Conservation (phyloP, 768 basidiomycete genomes). For the Rhizopogon rudus region DNA sequence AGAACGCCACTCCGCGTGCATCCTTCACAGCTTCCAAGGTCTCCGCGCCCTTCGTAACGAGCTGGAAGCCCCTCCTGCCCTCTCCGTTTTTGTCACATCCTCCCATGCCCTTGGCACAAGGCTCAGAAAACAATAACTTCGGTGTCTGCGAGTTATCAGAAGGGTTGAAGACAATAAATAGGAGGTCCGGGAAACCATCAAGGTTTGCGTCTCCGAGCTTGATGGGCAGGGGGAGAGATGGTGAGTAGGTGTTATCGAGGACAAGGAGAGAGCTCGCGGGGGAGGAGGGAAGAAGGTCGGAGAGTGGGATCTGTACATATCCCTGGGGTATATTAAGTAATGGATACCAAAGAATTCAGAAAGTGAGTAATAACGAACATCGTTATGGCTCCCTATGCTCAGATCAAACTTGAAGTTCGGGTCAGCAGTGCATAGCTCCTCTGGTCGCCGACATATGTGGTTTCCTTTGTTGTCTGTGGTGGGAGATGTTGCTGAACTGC, state of each 20-base stretch:
- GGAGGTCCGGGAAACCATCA: constrained; percentile 90
- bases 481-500: constrained; percentile 50
- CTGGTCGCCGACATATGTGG: constrained; percentile 66
- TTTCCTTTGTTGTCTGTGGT: constrained; percentile 43
- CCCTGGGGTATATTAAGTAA: constrained; percentile 34
- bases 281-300: constrained; percentile 47
- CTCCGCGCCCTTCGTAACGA: constrained; percentile 53
- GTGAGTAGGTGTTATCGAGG: constrained; percentile 57
- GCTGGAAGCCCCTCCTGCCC: constrained; percentile 61
- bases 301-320: constrained; percentile 62
- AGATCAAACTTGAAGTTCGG: constrained; percentile 76
- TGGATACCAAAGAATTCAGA: not conserved
- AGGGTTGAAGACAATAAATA: constrained; percentile 49
- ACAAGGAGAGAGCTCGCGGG: constrained; percentile 56
- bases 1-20: constrained; percentile 69
- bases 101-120: constrained; percentile 48
- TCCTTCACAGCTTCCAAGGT: constrained; percentile 66
- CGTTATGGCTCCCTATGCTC: constrained; percentile 40
- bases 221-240: constrained; percentile 70
- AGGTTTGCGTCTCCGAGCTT: constrained; percentile 87
- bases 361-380: constrained; percentile 31
- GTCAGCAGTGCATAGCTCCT: constrained; percentile 80
- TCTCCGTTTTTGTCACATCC: constrained; percentile 51
- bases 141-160: constrained; percentile 43
- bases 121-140: constrained; percentile 57